Conservation (phyloP, 1,284 basidiomycete genomes). For the Fomitopsis betulina region DNA sequence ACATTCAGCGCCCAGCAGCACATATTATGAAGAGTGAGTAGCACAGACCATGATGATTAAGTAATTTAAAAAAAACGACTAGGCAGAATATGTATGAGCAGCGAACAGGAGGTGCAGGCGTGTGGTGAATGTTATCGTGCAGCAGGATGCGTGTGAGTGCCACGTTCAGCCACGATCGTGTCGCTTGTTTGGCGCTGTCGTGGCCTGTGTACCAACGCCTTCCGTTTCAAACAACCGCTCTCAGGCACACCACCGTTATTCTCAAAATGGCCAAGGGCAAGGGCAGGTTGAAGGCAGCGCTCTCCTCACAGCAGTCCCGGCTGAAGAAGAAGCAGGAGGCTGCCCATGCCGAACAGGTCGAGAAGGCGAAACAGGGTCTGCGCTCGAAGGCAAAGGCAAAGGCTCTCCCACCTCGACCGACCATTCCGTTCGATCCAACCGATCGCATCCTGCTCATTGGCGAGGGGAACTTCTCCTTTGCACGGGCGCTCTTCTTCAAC, state of each 20-base stretch:
- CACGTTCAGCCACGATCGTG: conserved; percentile 8
- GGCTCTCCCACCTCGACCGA: conserved; percentile 32
- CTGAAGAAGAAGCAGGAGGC: conserved; percentile 54
- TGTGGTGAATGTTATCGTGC: neutral
- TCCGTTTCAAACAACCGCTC: conserved; percentile 32
- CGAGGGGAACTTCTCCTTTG: conserved; percentile 96
- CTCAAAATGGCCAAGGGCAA: conserved; percentile 41
- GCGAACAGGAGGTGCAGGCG: neutral
- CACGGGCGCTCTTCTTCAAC: conserved; percentile 65
- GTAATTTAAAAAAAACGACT: conserved; percentile 5
- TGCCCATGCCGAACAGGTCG: conserved; percentile 45
- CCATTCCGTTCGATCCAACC: conserved; percentile 69
- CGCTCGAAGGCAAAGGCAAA: conserved; percentile 27
- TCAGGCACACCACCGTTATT: neutral
- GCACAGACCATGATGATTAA: conserved; percentile 28
- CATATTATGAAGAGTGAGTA: neutral
- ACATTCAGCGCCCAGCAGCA: neutral
- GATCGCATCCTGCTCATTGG: conserved; percentile 88
- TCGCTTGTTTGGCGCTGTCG: conserved; percentile 10
- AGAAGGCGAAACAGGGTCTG: conserved; percentile 38
- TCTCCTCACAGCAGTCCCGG: conserved; percentile 64
- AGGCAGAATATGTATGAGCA: neutral
- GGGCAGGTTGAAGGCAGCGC: conserved; percentile 57
- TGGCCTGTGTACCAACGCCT: conserved; percentile 24
- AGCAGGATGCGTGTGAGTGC: neutral